These are phyloP conservation scores for Aspergillus alliaceus DNA, from an alignment of 2,329 filamentous ascomycete genomes.

Conservation along the genomic window DNA sequence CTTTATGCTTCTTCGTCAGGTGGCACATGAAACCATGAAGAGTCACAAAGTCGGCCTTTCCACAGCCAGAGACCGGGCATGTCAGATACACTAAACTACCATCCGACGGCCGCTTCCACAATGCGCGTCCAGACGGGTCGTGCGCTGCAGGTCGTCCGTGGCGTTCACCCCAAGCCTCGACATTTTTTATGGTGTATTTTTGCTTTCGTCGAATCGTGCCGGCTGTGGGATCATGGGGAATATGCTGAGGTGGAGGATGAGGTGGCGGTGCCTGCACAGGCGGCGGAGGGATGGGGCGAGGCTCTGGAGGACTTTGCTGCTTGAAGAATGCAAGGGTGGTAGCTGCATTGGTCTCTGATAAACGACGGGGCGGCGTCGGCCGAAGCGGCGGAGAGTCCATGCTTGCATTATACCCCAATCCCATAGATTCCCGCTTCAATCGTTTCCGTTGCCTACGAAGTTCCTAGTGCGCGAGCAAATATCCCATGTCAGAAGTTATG, in stretches of 20 bases:
- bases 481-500: conserved; percentile 5
- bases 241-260: conserved; percentile 23
- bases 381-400: conserved; percentile 39
- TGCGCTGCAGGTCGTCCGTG: conserved; percentile 43
- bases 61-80: conserved; percentile 39
- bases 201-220: conserved; percentile 38
- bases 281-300: conserved; percentile 30
- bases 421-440: conserved; percentile 43
- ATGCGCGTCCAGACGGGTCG: conserved; percentile 37
- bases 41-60: conserved; percentile 43
- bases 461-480: conserved; percentile 26
- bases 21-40: conserved; percentile 45
- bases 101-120: conserved; percentile 43
- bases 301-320: conserved; percentile 42
- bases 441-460: conserved; percentile 41
- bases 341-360: conserved; percentile 43
- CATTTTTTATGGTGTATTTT: conserved; percentile 45
- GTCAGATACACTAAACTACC: conserved; percentile 40
- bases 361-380: conserved; percentile 37
- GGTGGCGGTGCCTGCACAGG: conserved; percentile 24
- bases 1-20: conserved; percentile 44
- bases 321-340: conserved; percentile 44
- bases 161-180: conserved; percentile 43
- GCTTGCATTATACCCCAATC: conserved; percentile 33
- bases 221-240: conserved; percentile 28